Evolutionary conservation across 2,329 filamentous ascomycete species (phyloP).

Genomic region (Fusarium tjaetaba): DNA sequence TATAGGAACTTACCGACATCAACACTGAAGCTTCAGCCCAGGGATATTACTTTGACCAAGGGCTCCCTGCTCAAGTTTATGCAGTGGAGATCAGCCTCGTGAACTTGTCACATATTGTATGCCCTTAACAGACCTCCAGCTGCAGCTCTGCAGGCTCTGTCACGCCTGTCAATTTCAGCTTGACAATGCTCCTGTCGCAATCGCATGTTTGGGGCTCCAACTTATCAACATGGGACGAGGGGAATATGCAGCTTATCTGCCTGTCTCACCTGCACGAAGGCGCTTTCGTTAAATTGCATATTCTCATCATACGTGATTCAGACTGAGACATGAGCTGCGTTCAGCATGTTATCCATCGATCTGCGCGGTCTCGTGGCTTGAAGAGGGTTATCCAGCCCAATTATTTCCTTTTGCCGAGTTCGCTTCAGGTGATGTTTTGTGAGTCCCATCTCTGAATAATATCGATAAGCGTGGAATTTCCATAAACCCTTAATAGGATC

Average conservation of each 20-base stretch:
- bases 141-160: not conserved
- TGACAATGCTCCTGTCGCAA: not conserved
- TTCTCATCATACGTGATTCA: not conserved
- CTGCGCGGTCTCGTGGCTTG: not conserved
- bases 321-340: constrained; percentile 20
- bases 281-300: not conserved
- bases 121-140: not conserved
- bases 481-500: not conserved
- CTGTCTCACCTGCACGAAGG: constrained; percentile 26
- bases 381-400: not conserved
- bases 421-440: not conserved
- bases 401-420: not conserved
- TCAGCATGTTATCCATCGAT: not conserved
- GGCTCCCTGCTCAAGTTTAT: constrained; percentile 28
- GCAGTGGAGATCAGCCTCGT: constrained; percentile 14
- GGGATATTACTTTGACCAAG: constrained; percentile 36
- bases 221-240: constrained; percentile 19
- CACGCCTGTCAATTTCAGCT: constrained; percentile 1
- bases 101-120: not conserved
- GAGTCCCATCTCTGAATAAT: not conserved
- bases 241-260: constrained; percentile 8
- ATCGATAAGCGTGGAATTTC: not conserved
- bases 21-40: constrained; percentile 42
- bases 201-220: not conserved
- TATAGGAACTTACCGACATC: constrained; percentile 14